Percentiles rank a stretch among this genome's conserved stretches.
These are phyloP conservation scores for Phytophthora pistaciae DNA, from an alignment of 352 stramenopile species.

Conservation along the genomic window DNA sequence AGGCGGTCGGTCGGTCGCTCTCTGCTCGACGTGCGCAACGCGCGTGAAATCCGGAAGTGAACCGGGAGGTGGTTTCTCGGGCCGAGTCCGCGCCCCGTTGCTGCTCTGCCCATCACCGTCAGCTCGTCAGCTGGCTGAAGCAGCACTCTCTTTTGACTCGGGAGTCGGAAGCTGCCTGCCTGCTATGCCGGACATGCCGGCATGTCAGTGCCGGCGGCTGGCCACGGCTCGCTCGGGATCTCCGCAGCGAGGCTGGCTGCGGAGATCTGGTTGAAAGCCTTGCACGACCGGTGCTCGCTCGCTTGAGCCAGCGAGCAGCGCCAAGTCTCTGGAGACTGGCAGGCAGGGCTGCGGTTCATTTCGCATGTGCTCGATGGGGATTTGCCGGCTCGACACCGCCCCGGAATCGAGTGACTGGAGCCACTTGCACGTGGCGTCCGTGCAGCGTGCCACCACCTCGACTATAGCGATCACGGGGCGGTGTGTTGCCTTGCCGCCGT, in stretches of 20 bases:
- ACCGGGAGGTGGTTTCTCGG: neutral
- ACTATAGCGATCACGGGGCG: slow-evolving; percentile 2
- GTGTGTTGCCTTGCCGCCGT: slow-evolving; percentile 1
- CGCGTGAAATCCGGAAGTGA: slow-evolving; percentile 43
- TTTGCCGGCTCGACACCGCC: neutral
- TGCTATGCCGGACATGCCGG: neutral
- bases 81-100: neutral
- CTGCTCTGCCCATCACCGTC: slow-evolving; percentile 5
- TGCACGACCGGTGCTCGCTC: too few relatives aligned
- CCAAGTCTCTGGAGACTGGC: too few relatives aligned
- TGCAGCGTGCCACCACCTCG: slow-evolving; percentile 1
- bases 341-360: too few relatives aligned
- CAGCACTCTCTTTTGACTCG: neutral
- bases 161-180: neutral
- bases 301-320: too few relatives aligned
- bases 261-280: too few relatives aligned
- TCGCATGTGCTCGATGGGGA: too few relatives aligned
- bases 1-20: slow-evolving; percentile 11
- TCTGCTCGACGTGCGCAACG: slow-evolving; percentile 33
- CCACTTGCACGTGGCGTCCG: slow-evolving; percentile 3
- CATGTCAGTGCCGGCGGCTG: neutral
- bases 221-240: neutral
- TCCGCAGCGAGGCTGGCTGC: neutral
- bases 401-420: slow-evolving; percentile 1
- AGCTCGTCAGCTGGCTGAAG: neutral